phyloP scores from a whole-genome alignment of 495 filamentous ascomycete species.

The Entonaema liquescens region DNA sequence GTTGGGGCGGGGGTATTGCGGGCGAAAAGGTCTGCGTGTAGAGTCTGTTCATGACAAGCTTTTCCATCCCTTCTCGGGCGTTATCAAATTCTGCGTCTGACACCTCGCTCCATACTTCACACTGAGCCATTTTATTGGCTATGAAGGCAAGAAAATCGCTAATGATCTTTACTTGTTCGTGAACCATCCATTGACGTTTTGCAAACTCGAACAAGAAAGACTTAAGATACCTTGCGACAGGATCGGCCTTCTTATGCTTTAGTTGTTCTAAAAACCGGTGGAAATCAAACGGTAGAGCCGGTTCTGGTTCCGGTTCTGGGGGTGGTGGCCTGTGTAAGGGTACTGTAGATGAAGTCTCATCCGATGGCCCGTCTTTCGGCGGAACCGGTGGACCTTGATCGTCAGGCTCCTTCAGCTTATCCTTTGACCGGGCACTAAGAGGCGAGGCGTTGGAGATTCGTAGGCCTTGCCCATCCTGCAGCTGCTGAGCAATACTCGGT shows the following conservation, averaged over 20 bases:
- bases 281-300: constrained; percentile 94
- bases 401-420: constrained; percentile 48
- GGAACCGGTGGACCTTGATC: constrained; percentile 62
- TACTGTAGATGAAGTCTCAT: constrained; percentile 59
- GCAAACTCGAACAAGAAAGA: constrained; percentile 95
- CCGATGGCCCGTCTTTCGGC: constrained; percentile 57
- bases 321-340: constrained; percentile 74
- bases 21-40: constrained; percentile 98
- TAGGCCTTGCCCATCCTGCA: constrained; percentile 58
- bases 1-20: constrained; percentile 81
- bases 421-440: constrained; percentile 47
- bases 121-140: constrained; percentile 97
- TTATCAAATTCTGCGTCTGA: constrained; percentile 98
- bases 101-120: constrained; percentile 95
- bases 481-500: constrained; percentile 53
- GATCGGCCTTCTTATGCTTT: constrained; percentile 93
- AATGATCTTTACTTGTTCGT: constrained; percentile 99
- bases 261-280: constrained; percentile 96
- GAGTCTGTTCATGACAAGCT: constrained; percentile 97
- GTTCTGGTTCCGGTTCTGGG: constrained; percentile 88
- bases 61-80: constrained; percentile 98
- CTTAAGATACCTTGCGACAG: constrained; percentile 92
- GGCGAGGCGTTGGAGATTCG: constrained; percentile 53
- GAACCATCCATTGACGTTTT: constrained; percentile 99
- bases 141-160: constrained; percentile 98